Conservation (phyloP, 2,329 filamentous ascomycete genomes). For the Aspergillus versicolor region DNA sequence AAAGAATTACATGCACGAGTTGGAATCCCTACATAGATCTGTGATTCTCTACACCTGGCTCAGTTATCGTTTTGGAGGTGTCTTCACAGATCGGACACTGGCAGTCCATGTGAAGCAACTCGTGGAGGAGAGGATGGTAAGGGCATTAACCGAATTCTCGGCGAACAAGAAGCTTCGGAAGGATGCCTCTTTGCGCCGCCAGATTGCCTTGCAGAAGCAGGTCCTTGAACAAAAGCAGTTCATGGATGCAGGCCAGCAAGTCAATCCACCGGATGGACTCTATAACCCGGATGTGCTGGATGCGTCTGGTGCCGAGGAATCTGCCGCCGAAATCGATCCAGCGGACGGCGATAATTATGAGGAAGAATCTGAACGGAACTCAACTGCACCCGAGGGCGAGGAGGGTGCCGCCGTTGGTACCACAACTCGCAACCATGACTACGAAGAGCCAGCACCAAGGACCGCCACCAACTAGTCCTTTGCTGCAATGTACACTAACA, state of each 20-base stretch:
- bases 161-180: constrained; percentile 42
- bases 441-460: background rate
- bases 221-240: constrained; percentile 27
- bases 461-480: background rate
- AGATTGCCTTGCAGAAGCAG: constrained; percentile 39
- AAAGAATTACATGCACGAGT: constrained; percentile 60
- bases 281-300: constrained; percentile 16
- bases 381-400: background rate
- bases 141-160: constrained; percentile 59
- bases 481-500: background rate
- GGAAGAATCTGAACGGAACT: background rate
- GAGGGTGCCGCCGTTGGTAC: background rate
- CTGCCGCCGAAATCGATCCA: background rate
- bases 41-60: constrained; percentile 91
- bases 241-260: constrained; percentile 21
- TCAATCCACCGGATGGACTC: constrained; percentile 12
- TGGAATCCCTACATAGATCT: constrained; percentile 78
- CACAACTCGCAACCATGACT: background rate
- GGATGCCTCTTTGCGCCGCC: constrained; percentile 37
- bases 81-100: constrained; percentile 72
- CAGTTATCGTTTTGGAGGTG: constrained; percentile 79
- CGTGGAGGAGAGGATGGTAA: constrained; percentile 73
- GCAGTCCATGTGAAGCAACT: constrained; percentile 77
- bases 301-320: constrained; percentile 18
- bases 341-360: background rate